Evolutionary conservation across 2,329 filamentous ascomycete species (phyloP).

Genomic region (Colletotrichum destructivum): DNA sequence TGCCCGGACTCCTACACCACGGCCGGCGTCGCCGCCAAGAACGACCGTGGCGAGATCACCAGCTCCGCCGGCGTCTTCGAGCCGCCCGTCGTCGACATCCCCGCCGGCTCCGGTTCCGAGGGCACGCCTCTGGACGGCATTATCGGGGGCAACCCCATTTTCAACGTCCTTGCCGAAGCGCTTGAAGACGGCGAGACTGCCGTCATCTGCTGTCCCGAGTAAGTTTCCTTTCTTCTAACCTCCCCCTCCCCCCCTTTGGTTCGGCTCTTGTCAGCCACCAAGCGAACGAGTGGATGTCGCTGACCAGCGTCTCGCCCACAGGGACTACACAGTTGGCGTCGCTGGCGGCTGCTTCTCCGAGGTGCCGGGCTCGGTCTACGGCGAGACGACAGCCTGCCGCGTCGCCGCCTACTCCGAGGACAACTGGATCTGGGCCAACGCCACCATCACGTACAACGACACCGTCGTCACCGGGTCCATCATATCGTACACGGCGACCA

Average conservation of each 20-base stretch:
- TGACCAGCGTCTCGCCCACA: rapidly evolving
- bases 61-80: constrained; percentile 26
- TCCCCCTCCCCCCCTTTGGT: background rate
- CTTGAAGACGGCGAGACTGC: constrained; percentile 19
- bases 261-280: too few relatives aligned
- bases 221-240: background rate
- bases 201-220: constrained; percentile 23
- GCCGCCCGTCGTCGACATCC: background rate
- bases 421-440: background rate
- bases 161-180: constrained; percentile 27
- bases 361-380: constrained; percentile 16
- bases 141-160: background rate
- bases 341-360: constrained; percentile 10
- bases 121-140: background rate
- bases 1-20: constrained; percentile 48
- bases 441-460: constrained; percentile 29
- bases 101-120: background rate
- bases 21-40: constrained; percentile 39
- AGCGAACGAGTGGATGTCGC: background rate
- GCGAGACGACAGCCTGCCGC: background rate
- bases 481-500: background rate
- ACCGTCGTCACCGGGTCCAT: constrained; percentile 2
- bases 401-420: background rate
- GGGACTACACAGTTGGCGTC: constrained; percentile 5
- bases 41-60: constrained; percentile 12